Base-by-base conservation (phyloP, 495 filamentous ascomycete species). In the Lasiosphaeriaceae sp. region DNA sequence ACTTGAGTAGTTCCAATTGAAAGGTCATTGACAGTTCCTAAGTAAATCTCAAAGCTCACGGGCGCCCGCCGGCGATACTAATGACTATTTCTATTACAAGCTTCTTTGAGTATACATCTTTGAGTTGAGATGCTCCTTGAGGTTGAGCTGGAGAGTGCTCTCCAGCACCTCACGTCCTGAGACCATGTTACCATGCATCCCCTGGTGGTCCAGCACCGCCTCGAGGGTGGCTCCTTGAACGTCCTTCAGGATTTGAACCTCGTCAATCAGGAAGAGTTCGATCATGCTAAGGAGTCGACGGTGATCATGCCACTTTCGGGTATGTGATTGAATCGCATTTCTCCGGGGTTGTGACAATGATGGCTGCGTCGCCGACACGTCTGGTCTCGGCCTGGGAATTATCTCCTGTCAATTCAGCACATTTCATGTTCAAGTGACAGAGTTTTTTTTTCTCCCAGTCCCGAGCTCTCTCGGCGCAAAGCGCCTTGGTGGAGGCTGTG, bases 271-370 rank as follows among this genome's bases (percentile, higher is more conserved):
- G 54, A 97, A 96, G 0, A 98, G 73, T 63, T 90, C 90, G 23
- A 98, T 85, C 59, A 97, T 74, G 59, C 90, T 83, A 72, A 97
- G 84, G 21, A 98, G 75, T 61, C 80, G 89, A 47, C 79, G 78
- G 65, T 97, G 90, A 62, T 97, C 94, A 62, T 89, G 86, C 94
- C 94, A 98, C 70, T 92, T 94, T 29, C 94, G 81, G 1, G 94
- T n/a, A n/a, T n/a, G n/a, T 98, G 71, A 98, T 88, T 56, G 90
- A 96, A 70, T 98, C 94, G 94, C 94, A 98, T 68, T 98, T 98
- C 71, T 98, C 94, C 1, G 94, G 94, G 0, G 94, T 98, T 0
- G 94, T 97, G 49, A 98, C 86, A 56, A 98, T 96, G 55, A 98
- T 91, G 50, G 86, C 88, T 35, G 92, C 93, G 62, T 75, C 84